A percentile compares a stretch with the other conserved stretches of the same genome.
These are phyloP conservation scores for Sugiyamaella grinbergsii DNA, from an alignment of 1,139 yeast species.

Conservation along the genomic window DNA sequence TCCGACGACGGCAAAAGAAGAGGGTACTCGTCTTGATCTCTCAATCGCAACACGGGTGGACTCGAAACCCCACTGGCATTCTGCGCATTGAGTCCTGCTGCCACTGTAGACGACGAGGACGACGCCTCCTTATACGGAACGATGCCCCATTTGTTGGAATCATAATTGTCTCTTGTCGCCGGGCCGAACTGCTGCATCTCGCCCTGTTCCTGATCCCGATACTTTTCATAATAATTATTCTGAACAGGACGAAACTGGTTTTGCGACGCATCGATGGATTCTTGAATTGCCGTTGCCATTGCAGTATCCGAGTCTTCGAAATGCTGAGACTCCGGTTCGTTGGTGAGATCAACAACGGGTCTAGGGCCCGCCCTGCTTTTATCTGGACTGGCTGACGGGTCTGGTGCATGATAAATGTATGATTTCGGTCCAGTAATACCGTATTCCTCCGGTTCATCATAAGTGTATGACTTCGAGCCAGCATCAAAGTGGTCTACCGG, in stretches of 20 bases:
- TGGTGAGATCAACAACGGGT: conserved; percentile 1
- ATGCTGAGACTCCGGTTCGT: conserved; percentile 10
- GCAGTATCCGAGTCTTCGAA: conserved; percentile 18
- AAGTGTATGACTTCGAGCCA: conserved; percentile 44
- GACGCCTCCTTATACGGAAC: conserved; percentile 27
- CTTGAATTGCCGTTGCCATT: conserved; percentile 26
- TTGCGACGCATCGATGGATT: conserved; percentile 21
- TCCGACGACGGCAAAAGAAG: conserved; percentile 45
- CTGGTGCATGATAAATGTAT: too few species aligned
- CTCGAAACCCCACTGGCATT: conserved; percentile 5
- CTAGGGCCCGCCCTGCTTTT: not conserved
- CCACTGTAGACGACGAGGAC: conserved; percentile 7
- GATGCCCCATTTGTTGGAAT: conserved; percentile 36
- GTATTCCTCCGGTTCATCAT: conserved; percentile 46
- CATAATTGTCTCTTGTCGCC: conserved; percentile 35
- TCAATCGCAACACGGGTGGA: not conserved
- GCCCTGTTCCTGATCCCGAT: conserved; percentile 25
- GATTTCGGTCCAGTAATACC: not conserved
- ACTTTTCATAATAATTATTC: conserved; percentile 24
- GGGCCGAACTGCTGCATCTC: conserved; percentile 33
- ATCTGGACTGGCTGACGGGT: not conserved
- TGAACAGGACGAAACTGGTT: conserved; percentile 19
- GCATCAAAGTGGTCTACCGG: too few species aligned
- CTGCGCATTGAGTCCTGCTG: not conserved
- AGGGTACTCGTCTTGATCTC: conserved; percentile 29